Percentiles rank a stretch among this genome's conserved stretches.
Conservation (phyloP, 2,329 filamentous ascomycete species). For the Chalaropsis ovoidea region DNA sequence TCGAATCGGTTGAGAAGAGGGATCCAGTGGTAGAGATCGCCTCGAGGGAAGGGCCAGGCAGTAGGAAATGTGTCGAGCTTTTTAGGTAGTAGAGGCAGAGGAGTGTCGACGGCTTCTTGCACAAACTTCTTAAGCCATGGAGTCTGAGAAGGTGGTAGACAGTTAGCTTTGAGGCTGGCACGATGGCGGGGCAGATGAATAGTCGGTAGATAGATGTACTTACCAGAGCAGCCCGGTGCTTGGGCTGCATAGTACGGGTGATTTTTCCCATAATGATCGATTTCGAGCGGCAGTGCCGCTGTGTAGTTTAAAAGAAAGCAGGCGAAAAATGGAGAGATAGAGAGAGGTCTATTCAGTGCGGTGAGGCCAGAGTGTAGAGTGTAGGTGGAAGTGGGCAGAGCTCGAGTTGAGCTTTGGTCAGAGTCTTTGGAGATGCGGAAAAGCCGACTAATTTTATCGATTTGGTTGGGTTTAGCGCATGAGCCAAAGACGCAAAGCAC, state of each 20-base stretch:
- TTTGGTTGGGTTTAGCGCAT: not conserved
- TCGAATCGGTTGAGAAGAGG: slow-evolving; percentile 89
- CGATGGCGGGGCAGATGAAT: not conserved
- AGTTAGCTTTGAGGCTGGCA: slow-evolving; percentile 9
- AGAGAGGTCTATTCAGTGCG: not conserved
- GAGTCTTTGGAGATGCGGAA: not conserved
- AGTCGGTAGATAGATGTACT: slow-evolving; percentile 30
- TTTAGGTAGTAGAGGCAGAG: slow-evolving; percentile 65
- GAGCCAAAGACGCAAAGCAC: slow-evolving; percentile 5
- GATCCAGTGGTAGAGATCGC: slow-evolving; percentile 98
- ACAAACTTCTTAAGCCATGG: slow-evolving; percentile 79
- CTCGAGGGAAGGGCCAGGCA: slow-evolving; percentile 88
- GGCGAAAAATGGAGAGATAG: not conserved
- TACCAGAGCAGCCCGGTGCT: slow-evolving; percentile 59
- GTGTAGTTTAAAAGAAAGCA: not conserved
- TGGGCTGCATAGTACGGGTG: slow-evolving; percentile 54
- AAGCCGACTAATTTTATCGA: not conserved
- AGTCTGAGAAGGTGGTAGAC: slow-evolving; percentile 48
- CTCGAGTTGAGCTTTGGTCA: not conserved
- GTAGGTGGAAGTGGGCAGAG: not conserved
- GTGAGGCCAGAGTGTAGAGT: not conserved
- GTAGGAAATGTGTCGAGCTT: slow-evolving; percentile 72
- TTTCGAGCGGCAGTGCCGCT: slow-evolving; percentile 23
- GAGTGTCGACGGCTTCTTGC: slow-evolving; percentile 53
- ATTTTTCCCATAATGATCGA: slow-evolving; percentile 56